Conservation (phyloP, 1,284 basidiomycete species). For the Mycena citricolor region DNA sequence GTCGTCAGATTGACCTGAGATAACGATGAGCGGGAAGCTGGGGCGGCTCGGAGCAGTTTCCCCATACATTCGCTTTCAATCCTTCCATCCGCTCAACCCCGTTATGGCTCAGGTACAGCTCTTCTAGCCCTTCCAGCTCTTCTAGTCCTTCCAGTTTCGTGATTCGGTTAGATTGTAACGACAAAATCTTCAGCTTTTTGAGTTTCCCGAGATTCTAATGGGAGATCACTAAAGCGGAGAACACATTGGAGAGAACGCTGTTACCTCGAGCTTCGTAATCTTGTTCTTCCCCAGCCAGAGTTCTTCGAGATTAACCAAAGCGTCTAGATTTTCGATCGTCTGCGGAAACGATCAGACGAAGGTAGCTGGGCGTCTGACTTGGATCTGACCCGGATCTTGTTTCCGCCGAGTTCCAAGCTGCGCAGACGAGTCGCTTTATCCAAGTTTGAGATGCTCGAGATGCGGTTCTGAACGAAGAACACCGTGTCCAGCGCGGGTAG, state of each 20-base stretch:
- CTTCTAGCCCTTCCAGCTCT: constrained; percentile 72
- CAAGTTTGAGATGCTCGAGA: constrained; percentile 74
- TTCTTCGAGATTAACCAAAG: constrained; percentile 82
- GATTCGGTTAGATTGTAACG: constrained; percentile 92
- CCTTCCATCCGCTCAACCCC: constrained; percentile 87
- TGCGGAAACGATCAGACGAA: constrained; percentile 32
- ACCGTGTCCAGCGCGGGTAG: constrained; percentile 72
- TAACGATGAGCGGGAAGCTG: constrained; percentile 3
- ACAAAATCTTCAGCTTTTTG: constrained; percentile 76
- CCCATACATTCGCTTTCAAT: constrained; percentile 79
- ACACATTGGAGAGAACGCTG: constrained; percentile 6
- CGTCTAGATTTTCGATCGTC: constrained; percentile 89
- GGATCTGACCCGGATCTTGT: constrained; percentile 74
- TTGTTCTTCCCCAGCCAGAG: constrained; percentile 99
- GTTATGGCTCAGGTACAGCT: constrained; percentile 95
- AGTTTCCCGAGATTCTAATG: constrained; percentile 64
- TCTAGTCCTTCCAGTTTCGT: constrained; percentile 85
- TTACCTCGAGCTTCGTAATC: constrained; percentile 82
- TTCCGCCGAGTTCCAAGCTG: constrained; percentile 92
- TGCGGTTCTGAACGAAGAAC: constrained; percentile 97
- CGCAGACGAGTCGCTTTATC: constrained; percentile 62
- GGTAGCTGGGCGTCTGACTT: constrained; percentile 9
- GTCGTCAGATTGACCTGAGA: constrained; percentile 76
- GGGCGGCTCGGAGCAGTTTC: constrained; percentile 26
- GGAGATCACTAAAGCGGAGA: constrained; percentile 19